Percentiles rank a stretch among this genome's conserved stretches.
Evolutionary conservation across 2,329 filamentous ascomycete genomes (phyloP).

Genomic region (Colletotrichum echinochloae): DNA sequence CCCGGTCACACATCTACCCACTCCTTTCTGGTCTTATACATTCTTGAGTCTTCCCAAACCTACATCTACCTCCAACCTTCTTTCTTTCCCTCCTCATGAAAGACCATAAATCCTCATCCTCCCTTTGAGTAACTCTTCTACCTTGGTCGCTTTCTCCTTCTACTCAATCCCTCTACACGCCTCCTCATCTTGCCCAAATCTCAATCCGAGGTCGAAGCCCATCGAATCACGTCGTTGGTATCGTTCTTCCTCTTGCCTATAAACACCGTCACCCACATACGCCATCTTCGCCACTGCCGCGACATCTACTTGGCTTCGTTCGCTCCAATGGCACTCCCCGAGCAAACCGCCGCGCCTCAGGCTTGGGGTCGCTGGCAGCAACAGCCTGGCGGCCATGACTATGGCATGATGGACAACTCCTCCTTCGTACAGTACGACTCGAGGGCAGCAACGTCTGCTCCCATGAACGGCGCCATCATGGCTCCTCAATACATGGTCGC

Average conservation of each 20-base stretch:
- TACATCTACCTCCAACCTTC: slow-evolving; percentile 27
- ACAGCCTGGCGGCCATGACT: slow-evolving; percentile 56
- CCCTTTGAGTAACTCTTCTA: slow-evolving; percentile 3
- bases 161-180: neutral
- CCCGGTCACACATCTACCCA: slow-evolving; percentile 32
- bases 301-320: neutral
- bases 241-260: neutral
- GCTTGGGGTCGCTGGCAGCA: slow-evolving; percentile 69
- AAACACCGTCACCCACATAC: neutral
- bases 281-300: neutral
- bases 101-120: slow-evolving; percentile 45
- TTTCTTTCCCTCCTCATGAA: slow-evolving; percentile 30
- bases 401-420: slow-evolving; percentile 61
- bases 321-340: slow-evolving; percentile 59
- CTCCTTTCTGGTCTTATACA: slow-evolving; percentile 24
- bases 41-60: slow-evolving; percentile 16
- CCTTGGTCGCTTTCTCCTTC: slow-evolving; percentile 26
- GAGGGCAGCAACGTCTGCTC: slow-evolving; percentile 52
- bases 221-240: neutral
- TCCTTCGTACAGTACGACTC: slow-evolving; percentile 64
- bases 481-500: slow-evolving; percentile 61
- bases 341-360: slow-evolving; percentile 57
- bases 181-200: slow-evolving; percentile 16
- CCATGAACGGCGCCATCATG: slow-evolving; percentile 58
- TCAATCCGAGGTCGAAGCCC: neutral